These are phyloP conservation scores for Fusarium sp. DNA, from an alignment of 2,329 filamentous ascomycete genomes.

Conservation along the genomic window DNA sequence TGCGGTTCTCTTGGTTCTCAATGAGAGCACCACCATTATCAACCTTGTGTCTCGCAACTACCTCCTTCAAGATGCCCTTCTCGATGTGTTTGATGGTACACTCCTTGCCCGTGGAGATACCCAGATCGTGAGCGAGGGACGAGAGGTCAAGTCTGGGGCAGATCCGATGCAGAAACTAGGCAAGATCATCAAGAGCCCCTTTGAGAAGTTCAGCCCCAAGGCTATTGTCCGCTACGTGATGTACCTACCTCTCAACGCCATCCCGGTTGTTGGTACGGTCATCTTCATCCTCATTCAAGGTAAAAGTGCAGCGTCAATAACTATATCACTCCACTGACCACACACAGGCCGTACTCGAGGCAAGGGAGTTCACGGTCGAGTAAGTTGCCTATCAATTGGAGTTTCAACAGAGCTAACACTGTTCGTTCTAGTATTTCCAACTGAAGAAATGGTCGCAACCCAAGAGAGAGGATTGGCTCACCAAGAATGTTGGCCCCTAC, in stretches of 20 bases:
- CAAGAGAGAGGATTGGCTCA: slow-evolving; percentile 74
- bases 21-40: slow-evolving; percentile 68
- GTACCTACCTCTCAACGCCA: slow-evolving; percentile 91
- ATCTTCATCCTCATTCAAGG: slow-evolving; percentile 84
- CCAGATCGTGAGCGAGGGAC: slow-evolving; percentile 75
- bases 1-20: slow-evolving; percentile 73
- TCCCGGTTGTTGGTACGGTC: slow-evolving; percentile 85
- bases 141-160: slow-evolving; percentile 72
- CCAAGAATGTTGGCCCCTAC: slow-evolving; percentile 77
- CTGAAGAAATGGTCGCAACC: slow-evolving; percentile 81
- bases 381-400: slow-evolving; percentile 48
- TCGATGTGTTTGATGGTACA: slow-evolving; percentile 89
- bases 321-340: slow-evolving; percentile 4
- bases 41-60: slow-evolving; percentile 72
- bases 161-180: slow-evolving; percentile 67
- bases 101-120: slow-evolving; percentile 61
- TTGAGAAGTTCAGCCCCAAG: slow-evolving; percentile 64
- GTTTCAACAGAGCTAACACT: not conserved
- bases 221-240: slow-evolving; percentile 81
- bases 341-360: slow-evolving; percentile 58
- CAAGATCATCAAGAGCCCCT: slow-evolving; percentile 65
- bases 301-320: slow-evolving; percentile 4
- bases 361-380: slow-evolving; percentile 61
- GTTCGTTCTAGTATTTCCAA: slow-evolving; percentile 78
- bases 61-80: slow-evolving; percentile 80